These are phyloP conservation scores for Tuber aestivum DNA, from an alignment of 495 filamentous ascomycete species.

Conservation along the genomic window DNA sequence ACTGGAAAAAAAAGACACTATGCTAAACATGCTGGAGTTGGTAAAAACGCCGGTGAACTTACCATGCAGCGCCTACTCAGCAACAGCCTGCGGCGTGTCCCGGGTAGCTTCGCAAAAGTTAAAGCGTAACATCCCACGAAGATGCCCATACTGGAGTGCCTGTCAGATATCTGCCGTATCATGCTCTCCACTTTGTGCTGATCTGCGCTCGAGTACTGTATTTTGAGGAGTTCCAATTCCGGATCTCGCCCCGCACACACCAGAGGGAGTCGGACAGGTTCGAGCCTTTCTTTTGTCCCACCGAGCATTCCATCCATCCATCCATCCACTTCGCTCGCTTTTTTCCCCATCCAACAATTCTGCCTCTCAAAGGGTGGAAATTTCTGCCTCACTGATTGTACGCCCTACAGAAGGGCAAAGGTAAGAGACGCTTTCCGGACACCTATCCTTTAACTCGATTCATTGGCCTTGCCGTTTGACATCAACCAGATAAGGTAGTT, in stretches of 20 bases:
- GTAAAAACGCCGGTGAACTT: neutral
- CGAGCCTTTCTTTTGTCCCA: neutral
- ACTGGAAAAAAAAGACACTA: neutral
- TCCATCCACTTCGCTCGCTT: slow-evolving; percentile 3
- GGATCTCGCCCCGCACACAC: neutral
- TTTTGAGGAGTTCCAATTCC: neutral
- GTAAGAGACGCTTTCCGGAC: slow-evolving; percentile 23
- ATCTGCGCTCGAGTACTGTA: slow-evolving; percentile 2
- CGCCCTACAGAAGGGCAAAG: slow-evolving; percentile 5
- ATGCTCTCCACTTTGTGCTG: slow-evolving; percentile 15
- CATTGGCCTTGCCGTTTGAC: slow-evolving; percentile 18
- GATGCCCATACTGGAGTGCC: slow-evolving; percentile 12
- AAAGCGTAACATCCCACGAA: slow-evolving; percentile 20
- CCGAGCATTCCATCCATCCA: neutral
- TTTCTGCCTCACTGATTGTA: slow-evolving; percentile 3
- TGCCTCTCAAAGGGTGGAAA: neutral
- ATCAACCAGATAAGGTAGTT: slow-evolving; percentile 16
- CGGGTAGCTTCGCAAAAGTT: slow-evolving; percentile 15
- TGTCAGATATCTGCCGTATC: slow-evolving; percentile 23
- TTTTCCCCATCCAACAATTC: slow-evolving; percentile 11
- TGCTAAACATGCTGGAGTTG: neutral
- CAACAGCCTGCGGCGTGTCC: slow-evolving; percentile 15
- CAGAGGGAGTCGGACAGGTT: neutral
- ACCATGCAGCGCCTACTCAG: neutral
- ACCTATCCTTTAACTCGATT: slow-evolving; percentile 12